phyloP scores from a whole-genome alignment of 345 rosid genomes.

The Syzygium aromaticum region DNA sequence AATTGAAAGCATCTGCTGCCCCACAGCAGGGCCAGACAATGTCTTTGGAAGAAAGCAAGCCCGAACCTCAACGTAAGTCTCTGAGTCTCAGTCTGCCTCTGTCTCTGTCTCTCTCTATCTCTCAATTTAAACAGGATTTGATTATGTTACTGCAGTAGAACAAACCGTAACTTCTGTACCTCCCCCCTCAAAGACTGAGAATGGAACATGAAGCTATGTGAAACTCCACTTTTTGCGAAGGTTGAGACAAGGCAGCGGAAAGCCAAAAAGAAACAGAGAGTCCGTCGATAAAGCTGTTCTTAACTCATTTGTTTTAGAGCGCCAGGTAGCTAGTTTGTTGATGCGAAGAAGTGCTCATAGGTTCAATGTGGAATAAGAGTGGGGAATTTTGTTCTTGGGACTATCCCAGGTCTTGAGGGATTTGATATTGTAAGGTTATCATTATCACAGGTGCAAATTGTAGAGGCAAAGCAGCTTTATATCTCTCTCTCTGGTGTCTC shows the following conservation, averaged over 20 bases:
- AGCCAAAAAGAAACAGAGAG: background rate
- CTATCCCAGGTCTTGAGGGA: background rate
- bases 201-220: conserved; percentile 3
- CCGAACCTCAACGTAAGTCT: conserved; percentile 24
- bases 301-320: background rate
- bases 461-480: background rate
- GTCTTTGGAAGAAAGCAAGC: conserved; percentile 18
- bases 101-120: background rate
- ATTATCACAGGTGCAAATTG: background rate
- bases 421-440: background rate
- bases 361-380: background rate
- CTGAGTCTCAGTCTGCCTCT: conserved; percentile 12
- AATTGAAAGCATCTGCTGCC: conserved; percentile 50
- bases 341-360: background rate
- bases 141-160: conserved; percentile 22
- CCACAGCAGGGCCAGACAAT: conserved; percentile 20
- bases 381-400: background rate
- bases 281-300: background rate
- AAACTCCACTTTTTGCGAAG: background rate
- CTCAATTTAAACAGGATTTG: background rate
- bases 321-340: background rate
- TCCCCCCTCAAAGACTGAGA: conserved; percentile 42
- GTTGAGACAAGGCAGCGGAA: background rate
- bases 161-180: conserved; percentile 31
- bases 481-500: too few relatives aligned